These are phyloP conservation scores for Endoconidiophora polonica DNA, from an alignment of 2,329 filamentous ascomycete species.

Conservation along the genomic window DNA sequence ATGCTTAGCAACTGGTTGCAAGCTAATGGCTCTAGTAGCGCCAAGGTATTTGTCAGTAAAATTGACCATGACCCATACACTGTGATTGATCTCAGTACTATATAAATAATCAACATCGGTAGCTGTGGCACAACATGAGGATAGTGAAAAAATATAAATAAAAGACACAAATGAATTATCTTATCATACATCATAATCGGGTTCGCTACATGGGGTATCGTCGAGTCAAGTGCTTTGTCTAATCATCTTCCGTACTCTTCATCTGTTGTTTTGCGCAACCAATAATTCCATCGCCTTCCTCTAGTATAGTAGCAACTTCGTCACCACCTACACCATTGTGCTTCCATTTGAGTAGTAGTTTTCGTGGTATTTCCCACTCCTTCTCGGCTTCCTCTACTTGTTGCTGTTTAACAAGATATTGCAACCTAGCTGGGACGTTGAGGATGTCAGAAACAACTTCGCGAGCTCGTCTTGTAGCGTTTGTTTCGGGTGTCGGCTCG, in stretches of 20 bases:
- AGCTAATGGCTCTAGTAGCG: constrained; percentile 28
- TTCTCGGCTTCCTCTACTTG: constrained; percentile 41
- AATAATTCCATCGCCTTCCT: constrained; percentile 37
- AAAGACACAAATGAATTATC: not conserved
- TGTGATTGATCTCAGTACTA: constrained; percentile 40
- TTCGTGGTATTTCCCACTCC: constrained; percentile 38
- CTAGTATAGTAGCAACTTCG: constrained; percentile 36
- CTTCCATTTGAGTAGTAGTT: constrained; percentile 35
- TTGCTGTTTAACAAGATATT: constrained; percentile 40
- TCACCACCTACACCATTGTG: constrained; percentile 36
- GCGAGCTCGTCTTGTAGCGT: constrained; percentile 24
- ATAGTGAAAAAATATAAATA: not conserved
- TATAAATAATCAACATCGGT: constrained; percentile 17
- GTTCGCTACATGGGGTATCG: constrained; percentile 7
- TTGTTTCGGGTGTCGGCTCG: constrained; percentile 22
- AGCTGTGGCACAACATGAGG: not conserved
- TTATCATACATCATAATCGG: too few relatives aligned
- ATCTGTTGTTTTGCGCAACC: constrained; percentile 14
- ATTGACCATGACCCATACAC: constrained; percentile 78
- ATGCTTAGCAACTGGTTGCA: constrained; percentile 45
- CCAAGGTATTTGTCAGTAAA: constrained; percentile 58
- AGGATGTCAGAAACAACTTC: constrained; percentile 47
- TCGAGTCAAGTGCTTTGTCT: not conserved
- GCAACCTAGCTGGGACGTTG: constrained; percentile 41
- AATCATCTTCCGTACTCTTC: not conserved